Evolutionary conservation across 2,329 filamentous ascomycete genomes (phyloP), one percentile per base, ranked within the genome.

Genomic region (Apiospora koreana): DNA sequence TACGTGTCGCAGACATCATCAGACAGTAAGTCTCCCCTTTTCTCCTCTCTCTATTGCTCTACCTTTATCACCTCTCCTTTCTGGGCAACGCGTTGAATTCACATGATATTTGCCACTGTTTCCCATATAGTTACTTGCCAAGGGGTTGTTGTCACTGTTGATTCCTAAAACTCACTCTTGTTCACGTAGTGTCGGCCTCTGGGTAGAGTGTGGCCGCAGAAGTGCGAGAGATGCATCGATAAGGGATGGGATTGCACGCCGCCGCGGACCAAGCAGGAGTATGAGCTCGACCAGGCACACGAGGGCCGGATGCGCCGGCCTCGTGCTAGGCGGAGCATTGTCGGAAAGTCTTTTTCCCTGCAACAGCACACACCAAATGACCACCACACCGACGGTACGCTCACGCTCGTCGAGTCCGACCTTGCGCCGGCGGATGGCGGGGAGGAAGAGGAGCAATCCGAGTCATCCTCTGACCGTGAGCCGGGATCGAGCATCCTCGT

Each of bases 201-300:
- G 14, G 58, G 38, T 4, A 65, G 72, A 21, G 42, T 18, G 12
- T 73, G 72, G 72, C 72, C 72, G 8, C 31, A 68, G 2, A 71
- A 64, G 41, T 73, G 72, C 66, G 69, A 71, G 38, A 65, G 67
- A 25, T 72, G 69, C 31, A 38, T 67, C 8, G 50, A 65, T 8
- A 69, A 67, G 68, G 43, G 46, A 9, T 67, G 65, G 23, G 65
- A 71, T 12, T 73, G 72, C 28, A 41, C 28, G n/a, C n/a, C 23
- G 18, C 69, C 72, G 3, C 65, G 65, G 8, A 69, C 45, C 12
- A 72, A 72, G 62, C 68, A 67, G 41, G 54, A 73, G n/a, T 69
- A 64, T n/a, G 69, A 71, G 1, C n/a, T 14, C 7, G 21, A 9
- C 45, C 16, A 23, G 6, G 46, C 7, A 12, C 42, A 66, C 23